Conservation (phyloP, 2,329 filamentous ascomycete genomes). For the Chrysoporthe cubensis region DNA sequence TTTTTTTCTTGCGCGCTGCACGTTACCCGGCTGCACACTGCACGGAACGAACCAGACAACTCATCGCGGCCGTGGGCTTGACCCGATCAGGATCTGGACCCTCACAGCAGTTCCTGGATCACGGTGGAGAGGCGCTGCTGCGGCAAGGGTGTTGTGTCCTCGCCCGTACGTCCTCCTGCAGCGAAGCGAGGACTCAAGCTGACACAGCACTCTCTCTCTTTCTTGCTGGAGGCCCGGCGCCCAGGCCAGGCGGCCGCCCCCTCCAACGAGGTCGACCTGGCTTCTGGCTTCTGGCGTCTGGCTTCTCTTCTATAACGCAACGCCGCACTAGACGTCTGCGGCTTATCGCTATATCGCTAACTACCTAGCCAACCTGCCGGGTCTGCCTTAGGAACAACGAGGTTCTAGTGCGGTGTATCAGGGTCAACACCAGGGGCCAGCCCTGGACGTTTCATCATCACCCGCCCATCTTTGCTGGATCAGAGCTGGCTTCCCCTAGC, state of each 20-base stretch:
- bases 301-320: no score
- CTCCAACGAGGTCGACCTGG: no score
- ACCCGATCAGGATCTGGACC: slow-evolving; percentile 6
- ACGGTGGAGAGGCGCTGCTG: slow-evolving; percentile 20
- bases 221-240: no score
- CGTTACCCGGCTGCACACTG: slow-evolving; percentile 13
- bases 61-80: slow-evolving; percentile 12
- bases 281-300: no score
- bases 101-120: slow-evolving; percentile 27
- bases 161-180: slow-evolving; percentile 13
- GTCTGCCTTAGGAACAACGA: background rate
- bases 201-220: background rate
- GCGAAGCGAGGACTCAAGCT: slow-evolving; percentile 10
- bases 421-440: slow-evolving; percentile 21
- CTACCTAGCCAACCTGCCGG: slow-evolving; percentile 3
- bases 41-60: slow-evolving; percentile 17
- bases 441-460: slow-evolving; percentile 25
- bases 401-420: background rate
- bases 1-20: slow-evolving; percentile 4
- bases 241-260: no score
- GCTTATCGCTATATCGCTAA: no score
- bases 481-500: slow-evolving; percentile 23
- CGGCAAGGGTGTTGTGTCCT: slow-evolving; percentile 16
- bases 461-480: slow-evolving; percentile 18
- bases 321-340: no score